Evolutionary conservation across 2,329 filamentous ascomycete genomes (phyloP).

Genomic region (Lachnellula hyalina): DNA sequence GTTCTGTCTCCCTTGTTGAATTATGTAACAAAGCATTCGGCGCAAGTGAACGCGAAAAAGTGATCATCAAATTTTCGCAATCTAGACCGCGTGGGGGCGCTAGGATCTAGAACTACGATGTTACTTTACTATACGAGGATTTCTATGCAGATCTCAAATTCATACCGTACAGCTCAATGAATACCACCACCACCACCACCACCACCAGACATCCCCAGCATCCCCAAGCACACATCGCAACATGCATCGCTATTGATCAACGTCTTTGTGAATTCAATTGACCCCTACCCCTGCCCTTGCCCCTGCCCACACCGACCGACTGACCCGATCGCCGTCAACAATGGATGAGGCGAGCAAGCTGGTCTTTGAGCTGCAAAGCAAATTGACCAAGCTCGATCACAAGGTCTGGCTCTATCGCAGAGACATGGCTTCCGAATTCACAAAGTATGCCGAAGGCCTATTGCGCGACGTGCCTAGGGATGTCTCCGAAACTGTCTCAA

Average conservation of each 20-base stretch:
- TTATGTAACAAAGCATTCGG: too few relatives aligned
- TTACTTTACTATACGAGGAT: too few relatives aligned
- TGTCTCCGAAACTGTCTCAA: conserved; percentile 43
- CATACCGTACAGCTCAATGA: background rate
- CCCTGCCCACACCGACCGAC: background rate
- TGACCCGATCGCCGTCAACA: background rate
- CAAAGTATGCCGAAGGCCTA: conserved; percentile 46
- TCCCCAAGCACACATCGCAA: background rate
- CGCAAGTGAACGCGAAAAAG: too few relatives aligned
- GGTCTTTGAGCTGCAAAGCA: conserved; percentile 25
- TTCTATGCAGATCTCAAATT: too few relatives aligned
- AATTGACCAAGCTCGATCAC: conserved; percentile 48
- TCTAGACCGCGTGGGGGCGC: background rate
- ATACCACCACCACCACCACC: background rate
- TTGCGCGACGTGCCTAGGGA: conserved; percentile 43
- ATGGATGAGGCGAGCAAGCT: conserved; percentile 48
- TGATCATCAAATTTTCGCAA: background rate
- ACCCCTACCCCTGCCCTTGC: too few relatives aligned
- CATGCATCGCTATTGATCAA: background rate
- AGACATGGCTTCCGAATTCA: conserved; percentile 53
- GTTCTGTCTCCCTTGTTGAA: too few relatives aligned
- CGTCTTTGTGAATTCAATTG: too few relatives aligned
- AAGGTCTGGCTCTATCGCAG: conserved; percentile 52
- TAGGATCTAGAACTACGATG: background rate
- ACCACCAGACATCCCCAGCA: background rate